Conservation (phyloP, 352 stramenopile genomes). For the Phytophthora palmivora region DNA sequence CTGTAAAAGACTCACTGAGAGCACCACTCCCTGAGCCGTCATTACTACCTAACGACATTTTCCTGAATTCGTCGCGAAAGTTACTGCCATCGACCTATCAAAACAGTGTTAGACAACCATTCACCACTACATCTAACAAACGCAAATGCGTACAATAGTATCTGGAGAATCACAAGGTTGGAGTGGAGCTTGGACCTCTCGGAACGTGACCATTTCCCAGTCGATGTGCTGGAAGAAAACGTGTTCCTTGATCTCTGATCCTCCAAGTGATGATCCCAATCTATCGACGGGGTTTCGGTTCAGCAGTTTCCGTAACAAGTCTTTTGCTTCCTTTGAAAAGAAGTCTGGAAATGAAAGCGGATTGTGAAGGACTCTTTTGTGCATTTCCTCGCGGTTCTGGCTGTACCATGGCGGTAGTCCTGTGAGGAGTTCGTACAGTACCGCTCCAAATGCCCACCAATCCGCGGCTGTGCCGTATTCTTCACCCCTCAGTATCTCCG, state of each 20-base stretch:
- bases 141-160: conserved; percentile 45
- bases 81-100: conserved; percentile 60
- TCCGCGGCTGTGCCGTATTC: conserved; percentile 83
- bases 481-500: conserved; percentile 66
- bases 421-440: conserved; percentile 84
- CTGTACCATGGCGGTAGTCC: conserved; percentile 83
- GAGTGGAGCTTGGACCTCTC: conserved; percentile 66
- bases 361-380: conserved; percentile 53
- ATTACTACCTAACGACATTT: conserved; percentile 54
- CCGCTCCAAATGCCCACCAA: conserved; percentile 82
- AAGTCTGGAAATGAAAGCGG: conserved; percentile 65
- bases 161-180: conserved; percentile 58
- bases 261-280: conserved; percentile 59
- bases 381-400: conserved; percentile 60
- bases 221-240: conserved; percentile 71
- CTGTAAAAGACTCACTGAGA: conserved; percentile 77
- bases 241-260: conserved; percentile 64
- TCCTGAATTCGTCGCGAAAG: conserved; percentile 89
- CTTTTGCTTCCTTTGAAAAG: conserved; percentile 54
- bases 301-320: conserved; percentile 64
- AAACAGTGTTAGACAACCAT: neutral
- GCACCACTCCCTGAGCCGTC: conserved; percentile 34
- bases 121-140: neutral
- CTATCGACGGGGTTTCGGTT: conserved; percentile 49
- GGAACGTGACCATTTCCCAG: conserved; percentile 73